Conservation (phyloP, 2,329 filamentous ascomycete genomes). For the Delphinella strobiligena region DNA sequence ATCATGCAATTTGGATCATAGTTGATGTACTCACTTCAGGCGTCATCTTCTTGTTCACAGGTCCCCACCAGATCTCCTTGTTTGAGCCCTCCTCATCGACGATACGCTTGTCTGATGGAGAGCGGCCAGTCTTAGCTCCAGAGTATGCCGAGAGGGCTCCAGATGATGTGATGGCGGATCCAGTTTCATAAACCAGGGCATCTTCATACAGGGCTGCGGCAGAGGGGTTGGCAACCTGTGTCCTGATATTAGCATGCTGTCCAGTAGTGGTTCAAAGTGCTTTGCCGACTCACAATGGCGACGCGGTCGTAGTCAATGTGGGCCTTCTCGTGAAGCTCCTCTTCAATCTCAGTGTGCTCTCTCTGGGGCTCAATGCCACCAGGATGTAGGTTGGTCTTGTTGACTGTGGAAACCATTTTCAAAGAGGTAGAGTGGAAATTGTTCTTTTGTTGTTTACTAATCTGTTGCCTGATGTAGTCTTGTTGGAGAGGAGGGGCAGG, state of each 20-base stretch:
- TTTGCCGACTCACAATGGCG: slow-evolving; percentile 67
- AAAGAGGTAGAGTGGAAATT: slow-evolving; percentile 49
- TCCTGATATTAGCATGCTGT: slow-evolving; percentile 11
- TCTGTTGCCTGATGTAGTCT: slow-evolving; percentile 46
- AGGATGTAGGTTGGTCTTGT: slow-evolving; percentile 88
- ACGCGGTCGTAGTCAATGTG: slow-evolving; percentile 99
- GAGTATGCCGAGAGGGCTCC: slow-evolving; percentile 96
- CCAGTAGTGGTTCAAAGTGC: not conserved
- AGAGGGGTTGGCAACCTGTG: slow-evolving; percentile 73
- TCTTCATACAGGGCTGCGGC: slow-evolving; percentile 97
- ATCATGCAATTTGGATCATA: too few species aligned
- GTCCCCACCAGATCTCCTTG: slow-evolving; percentile 96
- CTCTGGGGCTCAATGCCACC: slow-evolving; percentile 74
- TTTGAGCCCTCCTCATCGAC: slow-evolving; percentile 84
- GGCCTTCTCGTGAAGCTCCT: slow-evolving; percentile 92
- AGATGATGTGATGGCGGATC: slow-evolving; percentile 90
- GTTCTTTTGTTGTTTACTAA: slow-evolving; percentile 44
- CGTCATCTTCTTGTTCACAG: slow-evolving; percentile 98
- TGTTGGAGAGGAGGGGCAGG: slow-evolving; percentile 29
- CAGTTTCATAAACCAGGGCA: slow-evolving; percentile 94
- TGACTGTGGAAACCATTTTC: slow-evolving; percentile 47
- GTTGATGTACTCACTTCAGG: slow-evolving; percentile 61
- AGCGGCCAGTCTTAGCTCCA: slow-evolving; percentile 93
- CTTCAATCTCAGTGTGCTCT: slow-evolving; percentile 93
- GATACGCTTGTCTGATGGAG: slow-evolving; percentile 92